Percentiles rank a stretch among this genome's conserved stretches.
These are phyloP conservation scores for Rubia yunnanensis DNA, from an alignment of 257 asterid genomes.

Conservation along the genomic window DNA sequence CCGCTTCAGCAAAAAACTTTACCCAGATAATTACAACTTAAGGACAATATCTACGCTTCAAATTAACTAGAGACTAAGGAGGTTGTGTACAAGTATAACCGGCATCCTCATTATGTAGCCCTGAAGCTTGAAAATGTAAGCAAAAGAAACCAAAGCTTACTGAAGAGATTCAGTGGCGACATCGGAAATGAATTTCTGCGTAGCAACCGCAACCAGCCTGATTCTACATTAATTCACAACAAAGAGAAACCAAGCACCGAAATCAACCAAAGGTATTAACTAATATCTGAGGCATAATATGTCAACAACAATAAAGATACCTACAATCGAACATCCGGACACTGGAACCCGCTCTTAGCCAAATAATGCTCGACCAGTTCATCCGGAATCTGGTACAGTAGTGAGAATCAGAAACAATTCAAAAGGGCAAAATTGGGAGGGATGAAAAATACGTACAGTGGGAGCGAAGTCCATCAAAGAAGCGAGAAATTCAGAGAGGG, in stretches of 20 bases:
- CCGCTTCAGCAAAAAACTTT: not conserved
- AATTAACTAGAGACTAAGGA: not conserved
- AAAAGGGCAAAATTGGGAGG: not conserved
- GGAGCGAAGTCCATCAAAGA: conserved; percentile 94
- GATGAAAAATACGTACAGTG: conserved; percentile 34
- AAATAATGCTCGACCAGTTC: conserved; percentile 95
- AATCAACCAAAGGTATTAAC: not conserved
- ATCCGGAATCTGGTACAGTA: conserved; percentile 60
- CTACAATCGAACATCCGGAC: conserved; percentile 97
- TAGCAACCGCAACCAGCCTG: conserved; percentile 96
- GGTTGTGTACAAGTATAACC: not conserved
- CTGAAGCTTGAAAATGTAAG: not conserved
- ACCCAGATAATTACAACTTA: no score
- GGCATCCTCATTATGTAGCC: not conserved
- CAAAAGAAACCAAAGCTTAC: conserved; percentile 33
- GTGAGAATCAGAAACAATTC: not conserved
- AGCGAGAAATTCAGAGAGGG: conserved; percentile 77
- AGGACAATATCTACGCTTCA: not conserved
- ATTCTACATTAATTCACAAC: conserved; percentile 40
- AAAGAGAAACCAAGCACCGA: not conserved
- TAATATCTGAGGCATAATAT: not conserved
- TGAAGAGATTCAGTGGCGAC: conserved; percentile 97
- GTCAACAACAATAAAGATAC: conserved; percentile 20
- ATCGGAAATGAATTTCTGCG: conserved; percentile 94
- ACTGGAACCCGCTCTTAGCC: conserved; percentile 91